Evolutionary conservation across 805 yeast species (phyloP).

Genomic region (Blastobotrys muscicola): DNA sequence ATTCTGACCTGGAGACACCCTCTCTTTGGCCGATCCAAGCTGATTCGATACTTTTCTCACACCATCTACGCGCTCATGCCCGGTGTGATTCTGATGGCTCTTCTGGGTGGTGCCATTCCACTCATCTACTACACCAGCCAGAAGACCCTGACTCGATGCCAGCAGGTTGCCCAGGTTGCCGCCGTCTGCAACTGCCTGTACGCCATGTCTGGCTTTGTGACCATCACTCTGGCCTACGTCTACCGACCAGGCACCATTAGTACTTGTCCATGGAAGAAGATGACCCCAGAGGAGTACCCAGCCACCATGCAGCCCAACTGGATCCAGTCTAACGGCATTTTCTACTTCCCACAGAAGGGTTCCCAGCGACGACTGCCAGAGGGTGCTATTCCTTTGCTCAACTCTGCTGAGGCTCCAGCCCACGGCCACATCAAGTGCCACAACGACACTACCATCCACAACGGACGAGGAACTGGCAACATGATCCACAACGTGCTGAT

Average conservation of each 20-base stretch:
- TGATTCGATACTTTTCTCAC: conserved; percentile 35
- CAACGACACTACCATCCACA: too few species aligned
- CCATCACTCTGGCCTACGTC: conserved; percentile 39
- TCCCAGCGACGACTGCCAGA: conserved; percentile 28
- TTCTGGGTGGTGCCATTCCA: conserved; percentile 53
- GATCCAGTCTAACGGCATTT: conserved; percentile 50
- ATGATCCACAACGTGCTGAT: conserved; percentile 19
- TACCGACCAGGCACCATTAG: conserved; percentile 48
- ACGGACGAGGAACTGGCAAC: too few species aligned
- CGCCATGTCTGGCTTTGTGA: conserved; percentile 43
- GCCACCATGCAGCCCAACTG: conserved; percentile 56
- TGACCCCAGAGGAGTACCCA: conserved; percentile 19
- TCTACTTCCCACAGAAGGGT: conserved; percentile 50
- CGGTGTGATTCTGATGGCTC: conserved; percentile 57
- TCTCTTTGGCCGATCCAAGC: conserved; percentile 43
- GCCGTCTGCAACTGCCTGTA: conserved; percentile 40
- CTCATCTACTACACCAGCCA: conserved; percentile 45
- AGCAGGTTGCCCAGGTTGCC: conserved; percentile 45
- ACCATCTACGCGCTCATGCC: conserved; percentile 44
- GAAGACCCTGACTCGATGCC: conserved; percentile 39
- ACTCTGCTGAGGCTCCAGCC: too few species aligned
- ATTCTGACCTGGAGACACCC: conserved; percentile 74
- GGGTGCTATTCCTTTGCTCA: too few species aligned
- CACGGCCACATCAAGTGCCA: too few species aligned
- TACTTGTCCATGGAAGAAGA: neutral